Percentiles rank a stretch among this genome's conserved stretches.
Evolutionary conservation across 257 asterid genomes (phyloP).

Genomic region (Ajuga chamaepitys): DNA sequence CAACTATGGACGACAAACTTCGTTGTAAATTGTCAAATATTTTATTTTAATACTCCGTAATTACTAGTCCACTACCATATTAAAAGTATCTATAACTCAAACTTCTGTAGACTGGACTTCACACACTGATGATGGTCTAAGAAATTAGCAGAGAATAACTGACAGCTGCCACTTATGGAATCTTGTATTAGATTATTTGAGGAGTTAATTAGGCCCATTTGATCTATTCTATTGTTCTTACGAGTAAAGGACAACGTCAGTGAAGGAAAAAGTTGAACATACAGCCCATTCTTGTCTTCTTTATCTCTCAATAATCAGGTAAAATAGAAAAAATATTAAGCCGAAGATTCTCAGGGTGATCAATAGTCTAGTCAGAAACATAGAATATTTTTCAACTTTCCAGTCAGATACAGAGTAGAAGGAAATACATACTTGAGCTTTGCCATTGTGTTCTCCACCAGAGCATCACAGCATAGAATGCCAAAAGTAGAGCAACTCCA

Average conservation of each 20-base stretch:
- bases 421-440: constrained; percentile 85
- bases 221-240: background rate
- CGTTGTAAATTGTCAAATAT: background rate
- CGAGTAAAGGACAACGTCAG: background rate
- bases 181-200: background rate
- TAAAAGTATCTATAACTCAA: background rate
- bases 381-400: background rate
- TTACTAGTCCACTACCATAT: background rate
- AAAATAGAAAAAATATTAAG: background rate
- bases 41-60: background rate
- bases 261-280: background rate
- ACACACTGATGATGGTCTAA: background rate
- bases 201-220: background rate
- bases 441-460: constrained; percentile 99
- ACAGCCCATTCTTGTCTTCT: background rate
- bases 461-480: constrained; percentile 94
- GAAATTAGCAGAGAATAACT: background rate
- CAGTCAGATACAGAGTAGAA: constrained; percentile 4
- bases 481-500: constrained; percentile 87
- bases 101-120: background rate
- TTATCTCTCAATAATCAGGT: background rate
- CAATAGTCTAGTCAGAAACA: background rate
- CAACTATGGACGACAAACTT: background rate
- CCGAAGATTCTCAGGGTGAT: background rate
- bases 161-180: background rate